Evolutionary conservation across 2,329 filamentous ascomycete genomes (phyloP).

Genomic region (Hypoxylon sp.): DNA sequence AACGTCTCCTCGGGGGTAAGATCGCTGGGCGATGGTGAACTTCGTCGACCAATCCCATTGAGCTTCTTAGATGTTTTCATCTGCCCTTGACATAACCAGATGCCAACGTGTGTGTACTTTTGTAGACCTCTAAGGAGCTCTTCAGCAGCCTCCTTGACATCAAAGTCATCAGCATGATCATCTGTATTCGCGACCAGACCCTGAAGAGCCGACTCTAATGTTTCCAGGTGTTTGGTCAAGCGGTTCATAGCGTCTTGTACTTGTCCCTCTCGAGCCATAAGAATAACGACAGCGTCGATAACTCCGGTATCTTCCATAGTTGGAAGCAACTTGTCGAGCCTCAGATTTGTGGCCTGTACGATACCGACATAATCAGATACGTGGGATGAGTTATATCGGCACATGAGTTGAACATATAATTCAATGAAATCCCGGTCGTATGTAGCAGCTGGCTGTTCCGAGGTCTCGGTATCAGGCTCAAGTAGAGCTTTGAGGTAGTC

Average conservation of each 20-base stretch:
- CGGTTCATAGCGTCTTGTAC: slow-evolving; percentile 86
- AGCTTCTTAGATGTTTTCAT: slow-evolving; percentile 71
- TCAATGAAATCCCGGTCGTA: slow-evolving; percentile 78
- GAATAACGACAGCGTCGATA: slow-evolving; percentile 90
- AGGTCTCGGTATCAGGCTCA: slow-evolving; percentile 67
- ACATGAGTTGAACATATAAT: slow-evolving; percentile 91
- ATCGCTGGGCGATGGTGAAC: slow-evolving; percentile 59
- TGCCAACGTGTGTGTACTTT: slow-evolving; percentile 92
- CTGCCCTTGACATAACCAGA: slow-evolving; percentile 94
- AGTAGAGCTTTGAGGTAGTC: slow-evolving; percentile 83
- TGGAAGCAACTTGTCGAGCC: slow-evolving; percentile 84
- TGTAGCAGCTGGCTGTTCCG: slow-evolving; percentile 54
- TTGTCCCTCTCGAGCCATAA: slow-evolving; percentile 91
- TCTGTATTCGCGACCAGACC: slow-evolving; percentile 77
- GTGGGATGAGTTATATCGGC: slow-evolving; percentile 83
- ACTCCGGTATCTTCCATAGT: slow-evolving; percentile 91
- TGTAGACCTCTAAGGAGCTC: slow-evolving; percentile 84
- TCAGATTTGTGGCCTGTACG: slow-evolving; percentile 82
- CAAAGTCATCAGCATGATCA: slow-evolving; percentile 68
- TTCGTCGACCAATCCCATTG: slow-evolving; percentile 66
- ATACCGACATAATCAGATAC: slow-evolving; percentile 88
- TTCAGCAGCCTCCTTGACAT: slow-evolving; percentile 75
- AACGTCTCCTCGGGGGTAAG: slow-evolving; percentile 69
- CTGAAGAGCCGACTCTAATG: slow-evolving; percentile 82
- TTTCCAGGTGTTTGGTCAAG: slow-evolving; percentile 83